Evolutionary conservation across 2,329 filamentous ascomycete genomes (phyloP).

Genomic region (Dactylellina drechsleri): DNA sequence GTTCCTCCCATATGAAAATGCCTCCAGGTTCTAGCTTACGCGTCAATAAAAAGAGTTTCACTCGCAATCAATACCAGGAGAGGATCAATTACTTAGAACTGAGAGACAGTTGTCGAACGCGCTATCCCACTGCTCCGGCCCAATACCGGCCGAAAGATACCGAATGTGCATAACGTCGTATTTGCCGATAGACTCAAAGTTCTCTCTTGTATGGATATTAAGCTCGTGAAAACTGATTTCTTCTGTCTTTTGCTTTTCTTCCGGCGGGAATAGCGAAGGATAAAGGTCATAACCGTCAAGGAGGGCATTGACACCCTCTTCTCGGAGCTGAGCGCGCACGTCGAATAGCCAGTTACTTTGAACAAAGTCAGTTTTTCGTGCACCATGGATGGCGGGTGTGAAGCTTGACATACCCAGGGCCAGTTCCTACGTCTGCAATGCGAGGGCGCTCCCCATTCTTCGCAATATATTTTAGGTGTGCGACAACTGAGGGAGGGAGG

Average conservation of each 20-base stretch:
- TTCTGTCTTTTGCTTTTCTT: slow-evolving; percentile 24
- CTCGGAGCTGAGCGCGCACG: slow-evolving; percentile 16
- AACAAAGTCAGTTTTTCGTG: not conserved
- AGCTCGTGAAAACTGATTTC: slow-evolving; percentile 21
- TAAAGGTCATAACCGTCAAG: slow-evolving; percentile 35
- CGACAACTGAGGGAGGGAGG: slow-evolving; percentile 10
- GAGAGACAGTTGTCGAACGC: slow-evolving; percentile 31
- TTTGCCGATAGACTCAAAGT: slow-evolving; percentile 16
- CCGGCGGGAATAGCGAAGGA: slow-evolving; percentile 21
- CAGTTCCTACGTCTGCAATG: slow-evolving; percentile 26
- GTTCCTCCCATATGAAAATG: slow-evolving; percentile 29
- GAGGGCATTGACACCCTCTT: slow-evolving; percentile 28
- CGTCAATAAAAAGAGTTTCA: not conserved
- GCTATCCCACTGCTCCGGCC: slow-evolving; percentile 35
- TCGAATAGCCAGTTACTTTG: slow-evolving; percentile 29
- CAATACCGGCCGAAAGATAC: slow-evolving; percentile 31
- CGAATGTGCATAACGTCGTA: slow-evolving; percentile 37
- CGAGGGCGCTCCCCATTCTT: slow-evolving; percentile 25
- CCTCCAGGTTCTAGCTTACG: slow-evolving; percentile 17
- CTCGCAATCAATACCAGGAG: not conserved
- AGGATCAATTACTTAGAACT: slow-evolving; percentile 16
- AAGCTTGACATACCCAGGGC: slow-evolving; percentile 18
- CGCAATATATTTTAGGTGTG: slow-evolving; percentile 10
- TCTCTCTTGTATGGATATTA: slow-evolving; percentile 21
- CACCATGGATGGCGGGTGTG: no score